These are phyloP conservation scores for Fusarium napiforme DNA, from an alignment of 2,329 filamentous ascomycete genomes.

Conservation along the genomic window DNA sequence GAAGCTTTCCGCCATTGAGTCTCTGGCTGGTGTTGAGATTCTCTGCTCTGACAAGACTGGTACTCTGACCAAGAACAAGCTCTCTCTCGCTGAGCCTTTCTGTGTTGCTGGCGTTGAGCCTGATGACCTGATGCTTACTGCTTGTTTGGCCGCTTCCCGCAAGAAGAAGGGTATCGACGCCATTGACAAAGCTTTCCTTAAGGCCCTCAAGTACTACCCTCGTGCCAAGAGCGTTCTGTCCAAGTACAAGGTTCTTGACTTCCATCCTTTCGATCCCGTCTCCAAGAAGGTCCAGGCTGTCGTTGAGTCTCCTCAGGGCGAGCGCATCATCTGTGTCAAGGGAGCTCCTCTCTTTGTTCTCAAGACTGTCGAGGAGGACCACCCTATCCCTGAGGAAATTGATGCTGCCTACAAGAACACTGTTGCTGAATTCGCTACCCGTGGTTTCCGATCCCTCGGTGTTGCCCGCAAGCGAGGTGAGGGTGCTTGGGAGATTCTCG, in stretches of 20 bases:
- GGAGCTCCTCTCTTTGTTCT: slow-evolving; percentile 89
- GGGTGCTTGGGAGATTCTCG: slow-evolving; percentile 88
- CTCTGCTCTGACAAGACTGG: slow-evolving; percentile 96
- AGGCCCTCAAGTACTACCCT: slow-evolving; percentile 84
- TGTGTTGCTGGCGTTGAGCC: slow-evolving; percentile 83
- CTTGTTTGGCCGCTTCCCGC: slow-evolving; percentile 87
- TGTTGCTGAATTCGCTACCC: slow-evolving; percentile 88
- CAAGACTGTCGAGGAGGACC: slow-evolving; percentile 87
- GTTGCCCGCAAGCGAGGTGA: slow-evolving; percentile 89
- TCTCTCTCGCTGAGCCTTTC: slow-evolving; percentile 86
- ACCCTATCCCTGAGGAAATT: slow-evolving; percentile 79
- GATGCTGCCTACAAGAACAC: slow-evolving; percentile 88
- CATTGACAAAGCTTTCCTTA: slow-evolving; percentile 95
- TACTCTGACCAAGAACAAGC: slow-evolving; percentile 94
- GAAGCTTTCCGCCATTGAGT: slow-evolving; percentile 92
- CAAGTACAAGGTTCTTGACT: slow-evolving; percentile 87
- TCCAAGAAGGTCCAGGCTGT: slow-evolving; percentile 91
- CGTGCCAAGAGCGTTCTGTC: slow-evolving; percentile 81
- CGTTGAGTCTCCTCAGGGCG: slow-evolving; percentile 84
- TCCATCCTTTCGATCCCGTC: slow-evolving; percentile 90
- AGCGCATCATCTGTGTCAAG: slow-evolving; percentile 90
- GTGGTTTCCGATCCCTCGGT: slow-evolving; percentile 94
- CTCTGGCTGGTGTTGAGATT: slow-evolving; percentile 90
- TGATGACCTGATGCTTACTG: slow-evolving; percentile 91
- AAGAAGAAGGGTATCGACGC: slow-evolving; percentile 97